Evolutionary conservation across 106 monocot species (phyloP), one percentile per base, ranked within the genome.

Genomic region (Acorus calamus): DNA sequence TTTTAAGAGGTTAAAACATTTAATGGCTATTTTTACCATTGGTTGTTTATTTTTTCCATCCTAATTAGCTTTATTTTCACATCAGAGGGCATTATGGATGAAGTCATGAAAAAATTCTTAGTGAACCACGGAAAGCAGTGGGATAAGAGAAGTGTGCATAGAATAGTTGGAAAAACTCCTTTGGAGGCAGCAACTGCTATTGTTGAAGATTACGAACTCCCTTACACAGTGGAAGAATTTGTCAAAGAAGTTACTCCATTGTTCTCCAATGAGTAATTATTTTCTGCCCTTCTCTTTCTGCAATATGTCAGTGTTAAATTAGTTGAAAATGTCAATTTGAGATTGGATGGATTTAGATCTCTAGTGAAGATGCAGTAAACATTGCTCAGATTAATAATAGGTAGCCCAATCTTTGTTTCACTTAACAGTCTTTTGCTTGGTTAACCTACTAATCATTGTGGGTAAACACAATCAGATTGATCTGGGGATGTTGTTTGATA

Each of bases 101-200:
- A 81, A 72, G 77, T 91, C 44, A 8, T 96, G 67, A 80, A 74
- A 77, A n/a, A 43, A 66, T 71, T 82, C 41, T 71, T 96, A 61
- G 74, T 65, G 0, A 85, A 76, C 61, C 83, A 82, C 71, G 91
- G 91, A 4, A 96, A 88, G 65, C 69, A 75, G 61, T 96, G 96
- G 96, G 82, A 96, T 71, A 57, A 53, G 69, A 82, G 73, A 61
- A 60, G 44, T 49, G 71, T 71, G 57, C 68, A 83, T 42, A 84
- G 63, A 62, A 76, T 91, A 66, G 78, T 96, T 47, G 96, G 91
- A 50, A 90, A 80, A 69, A 85, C 96, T 13, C 84, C 91, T 46
- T 12, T 69, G 6, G 91, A 96, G 73, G 96, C 85, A 67, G 82
- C 85, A 55, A 50, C 60, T 67, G 66, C 66, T 55, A 56, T 96